These are phyloP conservation scores for Trichoderma gracile DNA, from an alignment of 2,329 filamentous ascomycete species.

Conservation along the genomic window DNA sequence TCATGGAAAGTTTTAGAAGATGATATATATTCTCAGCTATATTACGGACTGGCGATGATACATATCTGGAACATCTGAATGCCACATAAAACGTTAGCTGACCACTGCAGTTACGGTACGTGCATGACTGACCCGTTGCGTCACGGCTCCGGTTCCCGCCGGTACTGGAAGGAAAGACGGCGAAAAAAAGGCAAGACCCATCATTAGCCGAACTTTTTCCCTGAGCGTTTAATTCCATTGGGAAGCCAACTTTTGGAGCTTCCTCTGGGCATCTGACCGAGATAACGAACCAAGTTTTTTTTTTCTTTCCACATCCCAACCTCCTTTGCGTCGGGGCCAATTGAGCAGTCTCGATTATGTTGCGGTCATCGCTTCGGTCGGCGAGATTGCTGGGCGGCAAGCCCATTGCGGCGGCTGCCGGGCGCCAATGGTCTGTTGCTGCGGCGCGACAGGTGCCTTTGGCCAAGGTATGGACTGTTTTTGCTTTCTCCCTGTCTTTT, in stretches of 20 bases:
- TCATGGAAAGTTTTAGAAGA: background rate
- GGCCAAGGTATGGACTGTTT: slow-evolving; percentile 37
- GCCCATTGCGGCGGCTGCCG: slow-evolving; percentile 53
- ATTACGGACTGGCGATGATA: background rate
- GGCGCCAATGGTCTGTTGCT: slow-evolving; percentile 59
- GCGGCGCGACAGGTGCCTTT: slow-evolving; percentile 39
- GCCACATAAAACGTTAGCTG: no score
- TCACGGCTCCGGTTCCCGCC: slow-evolving; percentile 42
- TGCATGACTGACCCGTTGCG: slow-evolving; percentile 31
- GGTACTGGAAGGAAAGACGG: slow-evolving; percentile 23
- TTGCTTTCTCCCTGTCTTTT: no score
- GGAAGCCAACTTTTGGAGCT: slow-evolving; percentile 30
- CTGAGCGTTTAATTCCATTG: slow-evolving; percentile 46
- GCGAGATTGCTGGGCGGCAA: slow-evolving; percentile 59
- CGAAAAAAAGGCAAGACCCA: slow-evolving; percentile 23
- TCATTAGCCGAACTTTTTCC: slow-evolving; percentile 49
- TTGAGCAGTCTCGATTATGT: slow-evolving; percentile 57
- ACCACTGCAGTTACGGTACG: no score
- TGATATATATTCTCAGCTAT: no score
- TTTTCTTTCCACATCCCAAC: no score
- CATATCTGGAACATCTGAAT: background rate
- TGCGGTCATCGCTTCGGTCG: slow-evolving; percentile 68
- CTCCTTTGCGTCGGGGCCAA: slow-evolving; percentile 28
- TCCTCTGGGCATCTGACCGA: background rate
- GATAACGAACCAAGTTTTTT: slow-evolving; percentile 33